phyloP scores from a whole-genome alignment of 192 early-diverging fungal genomes.

The Spizellomyces sp. region DNA sequence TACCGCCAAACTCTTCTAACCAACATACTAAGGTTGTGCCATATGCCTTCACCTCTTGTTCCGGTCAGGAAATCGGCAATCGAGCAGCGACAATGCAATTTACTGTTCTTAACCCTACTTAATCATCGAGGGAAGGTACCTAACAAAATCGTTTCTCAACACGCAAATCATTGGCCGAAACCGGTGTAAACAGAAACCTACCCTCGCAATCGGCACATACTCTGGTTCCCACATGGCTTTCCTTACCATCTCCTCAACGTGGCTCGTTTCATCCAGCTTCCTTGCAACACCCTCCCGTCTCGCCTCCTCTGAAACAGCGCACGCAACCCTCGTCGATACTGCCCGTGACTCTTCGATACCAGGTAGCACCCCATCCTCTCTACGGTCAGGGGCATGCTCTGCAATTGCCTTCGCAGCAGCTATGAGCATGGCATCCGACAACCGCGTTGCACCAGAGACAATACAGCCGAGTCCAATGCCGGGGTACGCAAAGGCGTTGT shows the following conservation, averaged over 20 bases:
- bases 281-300: neutral
- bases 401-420: constrained; percentile 76
- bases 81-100: no score
- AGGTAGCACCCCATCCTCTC: neutral
- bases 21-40: no score
- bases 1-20: no score
- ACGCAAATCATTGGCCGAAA: no score
- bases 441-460: constrained; percentile 61
- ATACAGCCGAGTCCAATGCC: constrained; percentile 84
- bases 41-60: no score
- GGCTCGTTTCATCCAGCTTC: neutral
- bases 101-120: no score
- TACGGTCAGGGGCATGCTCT: constrained; percentile 55
- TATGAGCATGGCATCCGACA: constrained; percentile 80
- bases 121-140: no score
- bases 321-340: neutral
- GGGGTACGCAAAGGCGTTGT: constrained; percentile 95
- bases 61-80: no score
- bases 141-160: no score
- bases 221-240: constrained; percentile 13
- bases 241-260: neutral
- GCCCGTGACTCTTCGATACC: neutral
- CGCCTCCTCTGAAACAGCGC: neutral
- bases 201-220: constrained; percentile 5
- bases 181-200: neutral